Evolutionary conservation across 1,284 basidiomycete species (phyloP).

Genomic region (Golubevia pallescens): DNA sequence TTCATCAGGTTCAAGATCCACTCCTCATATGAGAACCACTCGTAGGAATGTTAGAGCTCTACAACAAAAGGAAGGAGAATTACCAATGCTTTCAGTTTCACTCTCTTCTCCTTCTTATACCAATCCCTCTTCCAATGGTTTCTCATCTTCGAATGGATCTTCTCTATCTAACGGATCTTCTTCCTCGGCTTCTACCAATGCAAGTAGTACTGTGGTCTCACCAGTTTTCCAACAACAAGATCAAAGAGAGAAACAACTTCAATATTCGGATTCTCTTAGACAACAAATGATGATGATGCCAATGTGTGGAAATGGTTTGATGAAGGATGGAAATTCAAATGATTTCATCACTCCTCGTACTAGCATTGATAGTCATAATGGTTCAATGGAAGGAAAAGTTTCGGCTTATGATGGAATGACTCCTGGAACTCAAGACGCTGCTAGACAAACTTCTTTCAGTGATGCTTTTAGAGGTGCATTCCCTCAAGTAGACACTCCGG

Average conservation of each 20-base stretch:
- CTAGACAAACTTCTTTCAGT: not conserved
- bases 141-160: not conserved
- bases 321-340: no score
- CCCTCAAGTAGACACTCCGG: not conserved
- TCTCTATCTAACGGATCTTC: not conserved
- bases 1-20: not conserved
- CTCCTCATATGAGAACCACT: not conserved
- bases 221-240: conserved; percentile 41
- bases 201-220: not conserved
- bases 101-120: not conserved
- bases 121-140: not conserved
- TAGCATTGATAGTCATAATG: no score
- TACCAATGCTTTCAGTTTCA: not conserved
- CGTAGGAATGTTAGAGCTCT: not conserved
- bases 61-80: not conserved
- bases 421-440: not conserved
- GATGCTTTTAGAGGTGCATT: not conserved
- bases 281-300: not conserved
- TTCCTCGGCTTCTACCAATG: not conserved
- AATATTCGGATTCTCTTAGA: not conserved
- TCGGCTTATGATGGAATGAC: no score
- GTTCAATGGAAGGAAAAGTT: no score
- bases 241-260: conserved; percentile 4
- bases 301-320: no score
- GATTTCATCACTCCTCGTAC: no score